A percentile compares a stretch with the other conserved stretches of the same genome.
Evolutionary conservation across 228 moss, liverwort and hornwort genomes (phyloP).

Genomic region (Sphagnum fallax): DNA sequence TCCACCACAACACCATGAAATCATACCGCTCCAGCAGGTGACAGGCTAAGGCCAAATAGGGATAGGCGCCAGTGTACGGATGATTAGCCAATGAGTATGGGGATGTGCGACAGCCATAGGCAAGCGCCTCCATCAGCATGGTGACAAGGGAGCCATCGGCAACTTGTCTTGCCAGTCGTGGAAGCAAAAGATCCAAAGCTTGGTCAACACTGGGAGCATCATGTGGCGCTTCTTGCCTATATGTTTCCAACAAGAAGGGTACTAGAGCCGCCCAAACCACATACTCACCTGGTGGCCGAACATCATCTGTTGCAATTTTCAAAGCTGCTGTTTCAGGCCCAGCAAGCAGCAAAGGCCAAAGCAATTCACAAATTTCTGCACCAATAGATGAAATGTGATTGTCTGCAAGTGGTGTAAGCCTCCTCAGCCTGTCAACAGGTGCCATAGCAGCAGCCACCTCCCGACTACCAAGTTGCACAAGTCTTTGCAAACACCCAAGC

Average conservation of each 20-base stretch:
- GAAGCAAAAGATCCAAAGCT: conserved; percentile 78
- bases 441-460: conserved; percentile 97
- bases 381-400: conserved; percentile 48
- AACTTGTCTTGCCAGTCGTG: conserved; percentile 52
- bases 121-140: conserved; percentile 73
- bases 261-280: conserved; percentile 80
- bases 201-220: conserved; percentile 87
- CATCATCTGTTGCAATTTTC: conserved; percentile 7
- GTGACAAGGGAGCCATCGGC: conserved; percentile 34
- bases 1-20: conserved; percentile 89
- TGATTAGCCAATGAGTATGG: conserved; percentile 74
- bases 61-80: conserved; percentile 81
- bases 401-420: conserved; percentile 57
- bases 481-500: conserved; percentile 83
- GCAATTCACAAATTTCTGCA: conserved; percentile 64
- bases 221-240: conserved; percentile 76
- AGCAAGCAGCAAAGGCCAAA: conserved; percentile 56
- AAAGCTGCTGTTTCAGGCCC: neutral
- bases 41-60: conserved; percentile 72
- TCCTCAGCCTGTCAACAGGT: conserved; percentile 70
- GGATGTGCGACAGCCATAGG: conserved; percentile 88
- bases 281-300: conserved; percentile 39
- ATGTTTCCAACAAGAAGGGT: conserved; percentile 80
- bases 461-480: conserved; percentile 92
- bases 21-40: conserved; percentile 87